These are phyloP conservation scores for Quercus lobata DNA, from an alignment of 331 rosid genomes.

Conservation along the genomic window DNA sequence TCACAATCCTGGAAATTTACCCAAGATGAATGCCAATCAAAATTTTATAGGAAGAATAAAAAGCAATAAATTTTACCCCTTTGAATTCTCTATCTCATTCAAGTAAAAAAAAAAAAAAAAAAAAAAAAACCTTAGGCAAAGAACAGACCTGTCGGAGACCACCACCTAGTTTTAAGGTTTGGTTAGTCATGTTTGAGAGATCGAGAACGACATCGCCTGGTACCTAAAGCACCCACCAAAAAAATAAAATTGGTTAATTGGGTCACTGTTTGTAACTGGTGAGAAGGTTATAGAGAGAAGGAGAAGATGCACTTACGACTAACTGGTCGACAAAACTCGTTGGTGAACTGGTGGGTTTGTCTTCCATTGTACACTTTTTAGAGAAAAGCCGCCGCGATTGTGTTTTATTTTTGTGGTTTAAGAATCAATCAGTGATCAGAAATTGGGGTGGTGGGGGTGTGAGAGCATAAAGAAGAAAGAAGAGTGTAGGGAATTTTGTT, in stretches of 20 bases:
- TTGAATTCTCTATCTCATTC: no score
- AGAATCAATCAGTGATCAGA: no score
- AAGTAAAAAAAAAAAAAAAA: background rate
- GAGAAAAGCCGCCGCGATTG: no score
- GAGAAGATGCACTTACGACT: slow-evolving; percentile 43
- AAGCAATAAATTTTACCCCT: no score
- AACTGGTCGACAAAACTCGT: slow-evolving; percentile 38
- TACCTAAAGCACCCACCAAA: slow-evolving; percentile 34
- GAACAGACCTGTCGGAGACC: slow-evolving; percentile 70
- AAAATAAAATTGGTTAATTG: background rate
- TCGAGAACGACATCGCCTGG: slow-evolving; percentile 93
- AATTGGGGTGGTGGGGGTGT: no score
- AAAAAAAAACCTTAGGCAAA: background rate
- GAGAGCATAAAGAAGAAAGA: no score
- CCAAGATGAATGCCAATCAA: background rate
- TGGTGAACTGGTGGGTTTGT: slow-evolving; percentile 25
- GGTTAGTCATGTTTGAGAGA: slow-evolving; percentile 68
- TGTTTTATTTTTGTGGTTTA: no score
- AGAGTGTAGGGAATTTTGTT: no score
- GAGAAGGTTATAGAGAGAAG: background rate
- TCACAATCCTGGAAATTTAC: slow-evolving; percentile 58
- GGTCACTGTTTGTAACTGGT: background rate
- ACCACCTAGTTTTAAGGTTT: slow-evolving; percentile 88
- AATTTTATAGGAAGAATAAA: no score
- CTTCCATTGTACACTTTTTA: slow-evolving; percentile 28